Base-by-base conservation (phyloP, 768 basidiomycete species). In the Psilocybe sp. region DNA sequence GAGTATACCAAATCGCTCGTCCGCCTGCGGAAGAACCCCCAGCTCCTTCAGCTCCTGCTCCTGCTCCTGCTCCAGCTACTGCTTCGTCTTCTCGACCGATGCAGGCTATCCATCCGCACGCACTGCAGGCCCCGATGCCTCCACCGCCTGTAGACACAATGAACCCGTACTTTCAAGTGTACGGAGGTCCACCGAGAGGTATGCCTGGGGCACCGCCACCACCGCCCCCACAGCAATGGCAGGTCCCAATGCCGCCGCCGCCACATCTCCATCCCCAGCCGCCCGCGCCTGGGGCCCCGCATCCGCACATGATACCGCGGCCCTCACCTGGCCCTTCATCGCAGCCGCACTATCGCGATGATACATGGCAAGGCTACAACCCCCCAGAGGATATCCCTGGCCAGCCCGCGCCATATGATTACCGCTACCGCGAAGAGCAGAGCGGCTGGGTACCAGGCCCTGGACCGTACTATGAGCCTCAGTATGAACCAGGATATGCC, bases 351-450 rank as follows among this genome's bases (percentile, higher is more conserved):
- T 80, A 77, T 58, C 68, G 78, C 19, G 77, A 80, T 43, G 75
- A 77, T 14, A 58, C 74, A 0, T 87, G 87, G 86, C 78, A 78
- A 44, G 72, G 77, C 3, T 86, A 85, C 53, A 49, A 40, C 14
- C 51, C 58, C 14, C 67, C 80, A 16, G 75, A 79, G 38, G 71
- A 78, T 40, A 76, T 82, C 53, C 65, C 71, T 14, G 69, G 71
- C 2, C 73, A 80, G 3, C 68, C 72, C 20, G 61, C 76, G 1
- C 64, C 73, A 3, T 84, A 81, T 55, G 76, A 80, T 31, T 87
- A 85, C 56, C 70, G 83, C 44, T 87, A 82, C 63, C 69, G 83
- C 49, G 80, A 84, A 14, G 85, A 85, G 32, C 82, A 79, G 65
- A 66, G 50, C 65, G 50, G 60, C 13, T 77, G 84, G 83, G 69